phyloP scores from a whole-genome alignment of 116 monocot genomes.

The Phalaenopsis hybrid region DNA sequence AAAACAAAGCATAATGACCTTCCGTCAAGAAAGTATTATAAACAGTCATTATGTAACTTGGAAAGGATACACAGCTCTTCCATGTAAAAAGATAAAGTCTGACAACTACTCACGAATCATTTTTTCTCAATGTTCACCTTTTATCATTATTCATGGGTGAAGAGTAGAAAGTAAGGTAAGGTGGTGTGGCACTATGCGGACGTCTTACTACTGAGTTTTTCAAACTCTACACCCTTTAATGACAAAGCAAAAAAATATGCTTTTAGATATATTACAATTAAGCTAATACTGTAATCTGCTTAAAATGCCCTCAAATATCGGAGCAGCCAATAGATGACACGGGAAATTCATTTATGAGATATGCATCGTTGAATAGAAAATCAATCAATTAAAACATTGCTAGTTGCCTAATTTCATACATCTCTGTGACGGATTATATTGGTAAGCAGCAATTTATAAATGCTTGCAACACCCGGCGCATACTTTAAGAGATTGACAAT shows the following conservation, averaged over 20 bases:
- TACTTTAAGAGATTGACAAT: too few relatives aligned
- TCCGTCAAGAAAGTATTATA: not conserved
- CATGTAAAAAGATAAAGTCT: not conserved
- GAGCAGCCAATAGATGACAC: too few relatives aligned
- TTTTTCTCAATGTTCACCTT: not conserved
- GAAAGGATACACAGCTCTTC: not conserved
- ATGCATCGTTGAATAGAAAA: too few relatives aligned
- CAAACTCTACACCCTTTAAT: not conserved
- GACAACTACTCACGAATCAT: not conserved
- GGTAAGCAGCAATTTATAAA: too few relatives aligned
- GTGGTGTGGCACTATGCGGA: not conserved
- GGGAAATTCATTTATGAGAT: too few relatives aligned
- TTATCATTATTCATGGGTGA: not conserved
- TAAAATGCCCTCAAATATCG: too few relatives aligned
- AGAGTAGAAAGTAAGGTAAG: not conserved
- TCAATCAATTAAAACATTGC: too few relatives aligned
- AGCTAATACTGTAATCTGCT: too few relatives aligned
- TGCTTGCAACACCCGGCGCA: too few relatives aligned
- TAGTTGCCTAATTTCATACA: too few relatives aligned
- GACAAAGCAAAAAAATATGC: not conserved
- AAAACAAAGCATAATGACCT: not conserved
- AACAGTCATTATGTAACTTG: not conserved
- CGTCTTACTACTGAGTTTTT: not conserved
- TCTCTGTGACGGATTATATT: too few relatives aligned
- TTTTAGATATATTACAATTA: too few relatives aligned